A percentile compares a stretch with the other conserved stretches of the same genome.
phyloP scores from a whole-genome alignment of 2,329 filamentous ascomycete species.

The Rutstroemia sp. region DNA sequence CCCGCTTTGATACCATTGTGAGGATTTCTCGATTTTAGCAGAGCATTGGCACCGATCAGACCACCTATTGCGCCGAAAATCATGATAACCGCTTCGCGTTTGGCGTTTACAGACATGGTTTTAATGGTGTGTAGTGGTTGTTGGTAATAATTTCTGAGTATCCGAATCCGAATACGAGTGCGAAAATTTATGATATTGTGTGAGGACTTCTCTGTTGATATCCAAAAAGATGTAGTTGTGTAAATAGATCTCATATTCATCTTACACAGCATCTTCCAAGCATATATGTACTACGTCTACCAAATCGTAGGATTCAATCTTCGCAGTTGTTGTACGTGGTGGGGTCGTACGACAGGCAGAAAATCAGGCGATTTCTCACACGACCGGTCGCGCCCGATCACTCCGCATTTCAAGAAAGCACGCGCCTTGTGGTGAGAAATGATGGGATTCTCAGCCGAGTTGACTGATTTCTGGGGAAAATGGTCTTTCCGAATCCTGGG shows the following conservation, averaged over 20 bases:
- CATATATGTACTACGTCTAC: neutral
- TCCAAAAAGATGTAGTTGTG: no score
- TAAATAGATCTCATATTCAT: neutral
- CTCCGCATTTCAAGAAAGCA: neutral
- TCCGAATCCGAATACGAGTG: no score
- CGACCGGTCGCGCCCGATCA: neutral
- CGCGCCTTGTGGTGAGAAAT: neutral
- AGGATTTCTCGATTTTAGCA: neutral
- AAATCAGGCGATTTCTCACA: neutral
- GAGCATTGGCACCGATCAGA: constrained; percentile 4
- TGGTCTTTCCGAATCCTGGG: neutral
- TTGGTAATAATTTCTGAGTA: neutral
- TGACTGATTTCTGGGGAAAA: neutral
- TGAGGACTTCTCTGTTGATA: neutral
- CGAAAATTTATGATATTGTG: neutral
- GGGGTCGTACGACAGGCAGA: constrained; percentile 1
- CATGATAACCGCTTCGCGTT: constrained; percentile 5
- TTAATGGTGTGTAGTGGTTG: neutral
- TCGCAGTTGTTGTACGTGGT: neutral
- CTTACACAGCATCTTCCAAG: neutral
- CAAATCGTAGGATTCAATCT: neutral
- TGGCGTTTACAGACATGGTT: neutral
- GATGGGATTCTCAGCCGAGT: neutral
- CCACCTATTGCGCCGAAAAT: neutral
- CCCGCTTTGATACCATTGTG: constrained; percentile 3